Conservation (phyloP, 148 eudicot genomes). For the Pharnaceum exiguum region DNA sequence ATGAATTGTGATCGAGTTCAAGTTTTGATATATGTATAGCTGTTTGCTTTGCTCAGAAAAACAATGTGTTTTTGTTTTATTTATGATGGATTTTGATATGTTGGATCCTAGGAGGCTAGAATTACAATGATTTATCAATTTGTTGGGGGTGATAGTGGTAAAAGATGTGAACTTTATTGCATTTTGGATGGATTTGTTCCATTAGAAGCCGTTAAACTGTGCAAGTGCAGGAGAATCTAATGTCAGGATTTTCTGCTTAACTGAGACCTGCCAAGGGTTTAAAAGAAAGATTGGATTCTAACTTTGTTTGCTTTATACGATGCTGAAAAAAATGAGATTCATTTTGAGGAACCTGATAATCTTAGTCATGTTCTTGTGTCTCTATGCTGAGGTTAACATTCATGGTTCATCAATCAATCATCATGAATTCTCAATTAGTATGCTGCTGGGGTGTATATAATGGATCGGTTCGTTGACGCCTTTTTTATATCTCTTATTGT, state of each 20-base stretch:
- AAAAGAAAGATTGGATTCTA: too few relatives aligned
- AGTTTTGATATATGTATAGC: too few relatives aligned
- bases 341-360: background rate
- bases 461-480: background rate
- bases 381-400: background rate
- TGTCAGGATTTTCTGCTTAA: background rate
- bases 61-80: too few relatives aligned
- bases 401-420: background rate
- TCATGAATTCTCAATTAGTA: too few relatives aligned
- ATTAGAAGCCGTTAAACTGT: too few relatives aligned
- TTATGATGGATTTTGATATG: too few relatives aligned
- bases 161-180: constrained; percentile 12
- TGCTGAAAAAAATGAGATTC: background rate
- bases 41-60: too few relatives aligned
- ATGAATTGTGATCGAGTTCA: too few relatives aligned
- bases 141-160: background rate
- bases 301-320: background rate
- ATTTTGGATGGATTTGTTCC: too few relatives aligned
- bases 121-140: background rate
- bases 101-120: too few relatives aligned
- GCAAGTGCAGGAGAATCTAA: background rate
- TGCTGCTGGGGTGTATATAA: background rate
- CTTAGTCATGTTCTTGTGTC: too few relatives aligned
- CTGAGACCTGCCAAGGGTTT: too few relatives aligned
- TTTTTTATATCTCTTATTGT: background rate